Evolutionary conservation across 2,329 filamentous ascomycete species (phyloP), one percentile per base, ranked within the genome.

Genomic region (Scedosporium dehoogii): DNA sequence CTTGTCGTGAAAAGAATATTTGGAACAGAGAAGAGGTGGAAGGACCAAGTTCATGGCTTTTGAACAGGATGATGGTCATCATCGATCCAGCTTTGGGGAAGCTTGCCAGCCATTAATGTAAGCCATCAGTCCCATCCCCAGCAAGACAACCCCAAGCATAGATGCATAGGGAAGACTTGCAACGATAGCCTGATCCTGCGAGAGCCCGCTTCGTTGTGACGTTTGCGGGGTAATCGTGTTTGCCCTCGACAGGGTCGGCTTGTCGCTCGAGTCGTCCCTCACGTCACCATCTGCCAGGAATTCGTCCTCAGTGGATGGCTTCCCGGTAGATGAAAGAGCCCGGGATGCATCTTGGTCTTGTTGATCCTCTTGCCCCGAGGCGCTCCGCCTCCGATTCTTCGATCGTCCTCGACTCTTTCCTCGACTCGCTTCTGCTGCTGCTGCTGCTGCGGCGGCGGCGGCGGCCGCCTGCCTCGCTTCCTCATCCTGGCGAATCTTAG

Each of bases 81-180:
- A 66, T 62, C 63, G 62, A 44, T 66, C 65, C 1, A 63, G 64
- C 59, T 71, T 74, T 25, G 73, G 72, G 63, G 78, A 75, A 29
- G 76, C 70, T 68, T 91, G 88, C 89, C 89, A 93, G 60, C 88
- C 88, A 70, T 94, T 94, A 68, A 94, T 81, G 74, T 92, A 92
- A 51, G 89, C 89, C 90, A 94, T 94, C 66, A 94, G 73, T 14
- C 90, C 89, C 77, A 94, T 88, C 38, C 90, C 90, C 64, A 94
- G 77, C 62, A 94, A 74, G 27, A 94, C 90, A 38, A 94, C 90
- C 10, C 90, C 88, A 56, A 94, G 75, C 83, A 93, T 91, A 1
- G 89, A 92, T 48, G 88, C 87, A 70, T 92, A 93, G 16, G 90
- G 90, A 63, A 90, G 79, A 62, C 83, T 81, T 56, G 86, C 72